Base-by-base conservation (phyloP, 495 filamentous ascomycete genomes). In the Aspergillus baeticus region DNA sequence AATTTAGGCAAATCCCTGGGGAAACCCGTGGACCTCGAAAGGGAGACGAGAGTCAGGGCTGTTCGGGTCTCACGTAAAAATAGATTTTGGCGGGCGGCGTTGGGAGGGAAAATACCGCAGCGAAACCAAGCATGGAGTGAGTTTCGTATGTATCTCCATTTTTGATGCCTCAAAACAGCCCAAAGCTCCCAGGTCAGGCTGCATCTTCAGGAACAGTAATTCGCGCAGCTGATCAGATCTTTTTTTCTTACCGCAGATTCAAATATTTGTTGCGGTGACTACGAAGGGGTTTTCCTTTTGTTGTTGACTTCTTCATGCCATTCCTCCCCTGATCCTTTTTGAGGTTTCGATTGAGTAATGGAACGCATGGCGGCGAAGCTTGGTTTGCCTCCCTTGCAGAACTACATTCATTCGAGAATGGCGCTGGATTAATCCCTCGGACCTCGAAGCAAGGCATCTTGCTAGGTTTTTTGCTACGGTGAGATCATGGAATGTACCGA, bases 161-260 rank as follows among this genome's bases (percentile, higher is more conserved):
- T 29, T 29, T 8, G 8, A 29, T 8, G 26, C 26, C 26, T 3
- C 26, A 29, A 29, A 29, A 29, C 26, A 29, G 26, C 26, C 26
- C 26, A 29, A 29, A 29, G 26, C 26, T 29, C 26, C 8, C 26
- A 4, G 26, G 26, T 29, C 26, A 29, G 26, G 26, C 26, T 3
- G 26, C 26, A 4, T 11, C n/a, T 22, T 50, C 60, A 53, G 29
- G 49, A 46, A 53, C 17, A 60, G 58, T 64, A 64, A 64, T 60
- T 64, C 62, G 62, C 59, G 59, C 62, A 61, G 62, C 43, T 61
- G 62, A 64, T 61, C 58, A 37, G 22, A 21, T 17, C 29, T 39
- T 14, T 17, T 48, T 23, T 34, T n/a, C 17, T 42, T 35, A 35
- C 23, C 26, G 21, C 43, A 36, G 20, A 17, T 22, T 18, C 35